Base-by-base conservation (phyloP, 2,329 filamentous ascomycete genomes). In the Calonectria multiphialidica region DNA sequence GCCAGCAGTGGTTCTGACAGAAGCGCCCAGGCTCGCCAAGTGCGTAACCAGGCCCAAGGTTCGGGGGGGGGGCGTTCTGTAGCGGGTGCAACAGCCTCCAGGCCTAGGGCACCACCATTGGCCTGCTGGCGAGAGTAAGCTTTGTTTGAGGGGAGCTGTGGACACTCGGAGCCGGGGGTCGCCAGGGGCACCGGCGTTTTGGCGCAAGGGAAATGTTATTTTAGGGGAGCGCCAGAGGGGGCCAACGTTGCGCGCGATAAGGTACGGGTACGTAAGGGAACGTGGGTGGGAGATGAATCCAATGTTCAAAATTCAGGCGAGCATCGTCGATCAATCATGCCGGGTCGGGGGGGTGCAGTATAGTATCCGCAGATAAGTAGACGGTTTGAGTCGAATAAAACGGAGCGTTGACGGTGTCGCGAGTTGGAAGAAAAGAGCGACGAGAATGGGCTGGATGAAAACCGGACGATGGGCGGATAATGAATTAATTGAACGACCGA, bases 141-240 rank as follows among this genome's bases (percentile, higher is more conserved):
- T 61, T 59, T 59, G 53, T 59, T 59, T 40, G 53, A 59, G 35
- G 35, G 23, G 49, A 44, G 61, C 42, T 72, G 59, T 65, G 59
- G 67, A 9, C 47, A 62, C 66, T 45, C 21, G 47, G 66, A 53
- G 12, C 21, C 69, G 37, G 63, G 69, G 61, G 49, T 42, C 40
- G 61, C 40, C 68, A 70, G 69, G 69, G 68, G 69, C 66, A 30
- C 33, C 44, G 62, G 68, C 67, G 49, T 72, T 37, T 74, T 75
- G 73, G 77, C 68, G 75, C 75, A 76, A 73, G 77, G 44, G 72
- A 70, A 75, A 74, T 71, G 77, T 78, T 77, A 76, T 72, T 72
- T 66, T 65, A 68, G 63, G 66, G 66, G 73, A 72, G 71, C 72
- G 65, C 72, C 64, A 66, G 55, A 65, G 63, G 68, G n/a, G 64